Evolutionary conservation across 768 basidiomycete species (phyloP).

Genomic region (Mycena belliarum): DNA sequence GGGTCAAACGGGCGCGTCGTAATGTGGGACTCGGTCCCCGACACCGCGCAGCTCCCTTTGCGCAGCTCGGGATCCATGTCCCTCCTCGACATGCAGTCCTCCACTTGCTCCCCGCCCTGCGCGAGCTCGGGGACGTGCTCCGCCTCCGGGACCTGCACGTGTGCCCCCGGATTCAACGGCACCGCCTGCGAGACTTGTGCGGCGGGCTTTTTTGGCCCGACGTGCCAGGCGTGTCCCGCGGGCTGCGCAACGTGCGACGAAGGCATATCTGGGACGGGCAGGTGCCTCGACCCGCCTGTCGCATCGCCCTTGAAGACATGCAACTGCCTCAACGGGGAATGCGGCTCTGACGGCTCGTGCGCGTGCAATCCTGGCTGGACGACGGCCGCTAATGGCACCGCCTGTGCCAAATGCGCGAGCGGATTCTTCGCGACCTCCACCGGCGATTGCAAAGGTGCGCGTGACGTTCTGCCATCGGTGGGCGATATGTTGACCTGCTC

Average conservation of each 20-base stretch:
- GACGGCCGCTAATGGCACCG: slow-evolving; percentile 67
- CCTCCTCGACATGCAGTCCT: slow-evolving; percentile 71
- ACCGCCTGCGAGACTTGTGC: slow-evolving; percentile 79
- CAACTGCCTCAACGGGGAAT: slow-evolving; percentile 82
- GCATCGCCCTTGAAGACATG: slow-evolving; percentile 63
- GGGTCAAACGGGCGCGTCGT: slow-evolving; percentile 61
- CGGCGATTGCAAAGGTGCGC: slow-evolving; percentile 73
- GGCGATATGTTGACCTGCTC: neutral
- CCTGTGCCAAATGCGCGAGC: slow-evolving; percentile 70
- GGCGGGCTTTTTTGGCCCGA: slow-evolving; percentile 72
- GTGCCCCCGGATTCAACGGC: slow-evolving; percentile 75
- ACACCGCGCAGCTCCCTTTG: slow-evolving; percentile 66
- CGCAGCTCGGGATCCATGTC: slow-evolving; percentile 50
- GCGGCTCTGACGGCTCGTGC: slow-evolving; percentile 68
- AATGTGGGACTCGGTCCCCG: slow-evolving; percentile 80
- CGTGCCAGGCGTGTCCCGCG: slow-evolving; percentile 67
- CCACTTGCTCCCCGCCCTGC: slow-evolving; percentile 75
- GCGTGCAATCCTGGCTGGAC: slow-evolving; percentile 79
- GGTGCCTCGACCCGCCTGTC: slow-evolving; percentile 57
- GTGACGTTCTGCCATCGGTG: neutral
- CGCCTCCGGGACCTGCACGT: slow-evolving; percentile 67
- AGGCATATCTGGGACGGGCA: slow-evolving; percentile 76
- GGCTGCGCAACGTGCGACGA: slow-evolving; percentile 76
- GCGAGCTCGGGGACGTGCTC: slow-evolving; percentile 74
- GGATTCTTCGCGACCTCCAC: slow-evolving; percentile 74